Evolutionary conservation across 176 grass and related monocot genomes (phyloP).

Genomic region (maize (Zea mays)): Zm-B73-REFERENCE-NAM-5.0 NC_050100.1:222016001-222016500

Average conservation of each 20-base stretch:
- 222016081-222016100: too few relatives aligned
- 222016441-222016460: constrained; percentile 34
- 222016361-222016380: constrained; percentile 40
- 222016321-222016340: constrained; percentile 21
- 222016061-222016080: too few relatives aligned
- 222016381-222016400: constrained; percentile 21
- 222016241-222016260: constrained; percentile 35
- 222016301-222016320: constrained; percentile 28
- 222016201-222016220: constrained; percentile 28
- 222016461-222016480: constrained; percentile 27
- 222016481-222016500: background rate
- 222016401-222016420: background rate
- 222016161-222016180: constrained; percentile 53
- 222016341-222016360: constrained; percentile 13
- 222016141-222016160: constrained; percentile 28
- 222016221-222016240: constrained; percentile 34
- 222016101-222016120: background rate
- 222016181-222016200: constrained; percentile 52
- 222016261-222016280: constrained; percentile 25
- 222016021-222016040: too few relatives aligned
- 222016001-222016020: too few relatives aligned
- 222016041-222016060: too few relatives aligned
- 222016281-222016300: constrained; percentile 25
- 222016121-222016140: constrained; percentile 1
- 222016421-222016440: background rate